Conservation (phyloP, 176 grass and related monocot species). For the Zoysia pacifica region DNA sequence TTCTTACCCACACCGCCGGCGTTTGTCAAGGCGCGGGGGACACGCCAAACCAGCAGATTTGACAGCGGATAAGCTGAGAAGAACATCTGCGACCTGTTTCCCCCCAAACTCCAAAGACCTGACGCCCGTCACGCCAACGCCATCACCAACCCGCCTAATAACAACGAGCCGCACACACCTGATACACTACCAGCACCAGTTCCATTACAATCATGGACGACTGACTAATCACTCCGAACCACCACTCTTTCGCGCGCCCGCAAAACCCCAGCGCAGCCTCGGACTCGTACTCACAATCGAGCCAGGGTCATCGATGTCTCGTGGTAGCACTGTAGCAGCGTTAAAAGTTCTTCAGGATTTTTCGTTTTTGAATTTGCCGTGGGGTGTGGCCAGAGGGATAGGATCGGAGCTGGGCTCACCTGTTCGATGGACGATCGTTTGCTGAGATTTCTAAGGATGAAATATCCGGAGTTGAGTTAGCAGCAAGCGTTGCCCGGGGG, state of each 20-base stretch:
- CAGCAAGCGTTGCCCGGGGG: slow-evolving; percentile 36
- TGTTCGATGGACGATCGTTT: no score
- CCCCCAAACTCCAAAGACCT: slow-evolving; percentile 8
- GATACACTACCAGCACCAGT: slow-evolving; percentile 35
- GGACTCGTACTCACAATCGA: not conserved
- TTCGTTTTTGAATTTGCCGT: not conserved
- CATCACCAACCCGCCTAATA: slow-evolving; percentile 11
- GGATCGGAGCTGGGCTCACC: no score
- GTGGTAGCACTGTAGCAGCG: not conserved
- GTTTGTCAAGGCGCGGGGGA: slow-evolving; percentile 8
- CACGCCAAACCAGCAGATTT: slow-evolving; percentile 49
- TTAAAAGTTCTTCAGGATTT: not conserved
- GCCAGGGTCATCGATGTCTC: not conserved
- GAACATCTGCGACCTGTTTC: slow-evolving; percentile 18
- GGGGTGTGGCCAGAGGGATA: no score
- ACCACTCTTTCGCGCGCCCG: not conserved
- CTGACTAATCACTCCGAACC: slow-evolving; percentile 4
- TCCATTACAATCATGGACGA: not conserved
- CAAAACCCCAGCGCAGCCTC: slow-evolving; percentile 13
- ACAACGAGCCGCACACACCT: slow-evolving; percentile 4
- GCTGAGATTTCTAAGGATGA: no score
- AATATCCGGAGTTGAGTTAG: slow-evolving; percentile 38
- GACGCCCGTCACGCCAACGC: not conserved
- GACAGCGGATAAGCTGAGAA: slow-evolving; percentile 43
- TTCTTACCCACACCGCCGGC: slow-evolving; percentile 3